Evolutionary conservation across 306 rosid genomes (phyloP).

Genomic region (barrel medic (Medicago truncatula)): MtrunA17r5.0-ANR NC_053049.1:31963501-31964000

Average conservation of each 20-base stretch:
- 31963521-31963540: not conserved
- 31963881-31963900: not conserved
- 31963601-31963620: not conserved
- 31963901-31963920: not conserved
- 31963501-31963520: not conserved
- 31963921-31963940: not conserved
- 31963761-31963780: not conserved
- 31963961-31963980: not conserved
- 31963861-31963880: not conserved
- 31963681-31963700: not conserved
- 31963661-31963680: not conserved
- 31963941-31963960: not conserved
- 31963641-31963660: not conserved
- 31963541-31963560: not conserved
- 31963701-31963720: not conserved
- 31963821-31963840: not conserved
- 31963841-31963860: not conserved
- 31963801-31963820: not conserved
- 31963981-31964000: conserved; percentile 3
- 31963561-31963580: not conserved
- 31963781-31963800: not conserved
- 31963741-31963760: not conserved
- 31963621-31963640: not conserved
- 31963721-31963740: not conserved
- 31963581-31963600: not conserved